phyloP scores from a whole-genome alignment of 2,329 filamentous ascomycete species.

The Pyrenochaeta sp. region DNA sequence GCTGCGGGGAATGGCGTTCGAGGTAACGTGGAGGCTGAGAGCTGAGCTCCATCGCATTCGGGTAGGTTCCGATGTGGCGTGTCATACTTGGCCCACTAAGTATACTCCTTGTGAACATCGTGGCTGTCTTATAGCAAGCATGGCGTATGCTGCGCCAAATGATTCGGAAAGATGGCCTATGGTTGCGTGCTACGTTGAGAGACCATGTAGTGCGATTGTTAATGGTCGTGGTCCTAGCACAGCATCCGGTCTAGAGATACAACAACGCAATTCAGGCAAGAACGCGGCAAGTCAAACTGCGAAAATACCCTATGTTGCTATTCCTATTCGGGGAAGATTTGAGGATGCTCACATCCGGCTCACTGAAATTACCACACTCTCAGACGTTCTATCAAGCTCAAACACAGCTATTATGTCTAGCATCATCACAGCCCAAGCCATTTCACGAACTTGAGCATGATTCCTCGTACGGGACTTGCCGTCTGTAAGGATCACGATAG shows the following conservation, averaged over 20 bases:
- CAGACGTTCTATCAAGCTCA: too few species aligned
- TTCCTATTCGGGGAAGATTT: too few species aligned
- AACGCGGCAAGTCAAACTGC: too few species aligned
- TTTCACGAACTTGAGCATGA: background rate
- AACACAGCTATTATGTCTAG: background rate
- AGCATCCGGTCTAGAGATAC: too few species aligned
- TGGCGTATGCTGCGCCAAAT: background rate
- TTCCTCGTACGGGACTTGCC: background rate
- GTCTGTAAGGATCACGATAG: background rate
- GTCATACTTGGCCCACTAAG: background rate
- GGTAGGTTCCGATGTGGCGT: background rate
- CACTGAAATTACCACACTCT: too few species aligned
- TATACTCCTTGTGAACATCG: background rate
- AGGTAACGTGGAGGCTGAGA: conserved; percentile 1
- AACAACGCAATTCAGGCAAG: too few species aligned
- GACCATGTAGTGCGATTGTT: too few species aligned
- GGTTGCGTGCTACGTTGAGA: background rate
- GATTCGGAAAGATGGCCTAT: background rate
- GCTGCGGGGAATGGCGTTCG: conserved; percentile 1
- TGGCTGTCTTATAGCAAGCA: background rate
- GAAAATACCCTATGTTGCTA: too few species aligned
- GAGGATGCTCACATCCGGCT: too few species aligned
- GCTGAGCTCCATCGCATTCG: background rate
- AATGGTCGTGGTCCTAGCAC: background rate
- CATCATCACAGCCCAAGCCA: background rate